A percentile compares a stretch with the other conserved stretches of the same genome.
These are phyloP conservation scores for Phytophthora citricola DNA, from an alignment of 352 stramenopile species.

Conservation along the genomic window DNA sequence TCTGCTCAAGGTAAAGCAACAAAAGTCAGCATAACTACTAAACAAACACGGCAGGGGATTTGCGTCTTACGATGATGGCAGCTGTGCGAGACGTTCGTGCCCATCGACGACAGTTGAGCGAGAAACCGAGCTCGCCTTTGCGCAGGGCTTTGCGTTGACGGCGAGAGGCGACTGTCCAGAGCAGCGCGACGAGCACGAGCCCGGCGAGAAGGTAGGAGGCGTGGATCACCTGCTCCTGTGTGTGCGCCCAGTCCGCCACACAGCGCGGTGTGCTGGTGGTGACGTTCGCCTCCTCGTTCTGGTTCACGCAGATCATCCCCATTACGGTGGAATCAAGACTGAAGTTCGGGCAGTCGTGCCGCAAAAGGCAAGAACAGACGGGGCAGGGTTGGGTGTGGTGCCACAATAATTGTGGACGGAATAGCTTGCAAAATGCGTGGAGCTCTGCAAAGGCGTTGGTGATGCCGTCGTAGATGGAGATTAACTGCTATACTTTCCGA, in stretches of 20 bases:
- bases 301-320: constrained; percentile 77
- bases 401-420: background rate
- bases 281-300: constrained; percentile 45
- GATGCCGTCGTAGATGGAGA: too few relatives aligned
- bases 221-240: constrained; percentile 75
- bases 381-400: constrained; percentile 12
- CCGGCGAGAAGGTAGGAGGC: constrained; percentile 50
- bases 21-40: constrained; percentile 4
- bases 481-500: too few relatives aligned
- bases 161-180: constrained; percentile 65
- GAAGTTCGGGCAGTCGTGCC: constrained; percentile 18
- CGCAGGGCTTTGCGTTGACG: constrained; percentile 62
- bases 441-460: background rate
- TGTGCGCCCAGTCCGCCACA: constrained; percentile 77
- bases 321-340: constrained; percentile 35
- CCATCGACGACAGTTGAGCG: constrained; percentile 75
- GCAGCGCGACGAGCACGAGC: constrained; percentile 54
- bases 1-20: constrained; percentile 38
- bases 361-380: constrained; percentile 31
- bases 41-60: background rate
- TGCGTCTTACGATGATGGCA: constrained; percentile 64
- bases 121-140: constrained; percentile 81
- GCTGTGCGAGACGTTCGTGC: constrained; percentile 76
- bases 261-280: constrained; percentile 54
- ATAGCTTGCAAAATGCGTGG: background rate